Conservation (phyloP, 257 asterid species). For the Lantana camara region DNA sequence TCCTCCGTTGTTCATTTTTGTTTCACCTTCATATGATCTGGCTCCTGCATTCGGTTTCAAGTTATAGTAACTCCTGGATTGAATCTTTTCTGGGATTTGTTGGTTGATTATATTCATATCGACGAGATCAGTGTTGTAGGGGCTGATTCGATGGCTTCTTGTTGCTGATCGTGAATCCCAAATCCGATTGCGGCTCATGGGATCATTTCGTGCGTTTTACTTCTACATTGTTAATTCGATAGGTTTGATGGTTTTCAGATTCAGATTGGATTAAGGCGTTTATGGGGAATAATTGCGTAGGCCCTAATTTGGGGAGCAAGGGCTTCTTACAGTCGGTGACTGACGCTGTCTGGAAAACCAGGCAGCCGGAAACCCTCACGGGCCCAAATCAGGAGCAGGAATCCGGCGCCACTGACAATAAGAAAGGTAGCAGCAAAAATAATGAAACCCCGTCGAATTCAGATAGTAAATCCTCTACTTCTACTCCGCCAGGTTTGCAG, state of each 20-base stretch:
- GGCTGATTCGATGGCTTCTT: slow-evolving; percentile 7
- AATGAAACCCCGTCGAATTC: slow-evolving; percentile 22
- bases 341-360: slow-evolving; percentile 58
- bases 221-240: slow-evolving; percentile 30
- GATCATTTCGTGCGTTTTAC: slow-evolving; percentile 18
- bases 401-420: slow-evolving; percentile 25
- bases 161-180: background rate
- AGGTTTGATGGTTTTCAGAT: slow-evolving; percentile 28
- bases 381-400: slow-evolving; percentile 41
- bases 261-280: background rate
- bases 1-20: background rate
- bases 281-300: slow-evolving; percentile 69
- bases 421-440: slow-evolving; percentile 8
- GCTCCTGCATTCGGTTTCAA: background rate
- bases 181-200: slow-evolving; percentile 30
- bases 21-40: background rate
- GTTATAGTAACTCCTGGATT: background rate
- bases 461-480: slow-evolving; percentile 24
- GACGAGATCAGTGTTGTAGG: background rate
- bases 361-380: slow-evolving; percentile 39
- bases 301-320: slow-evolving; percentile 59
- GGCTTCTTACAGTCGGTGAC: slow-evolving; percentile 63
- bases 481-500: slow-evolving; percentile 33
- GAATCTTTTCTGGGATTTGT: background rate
- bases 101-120: slow-evolving; percentile 9